Percentiles rank a stretch among this genome's conserved stretches.
Evolutionary conservation across 164 flowering plant species (phyloP).

Genomic region (Vitis rotundifolia): DNA sequence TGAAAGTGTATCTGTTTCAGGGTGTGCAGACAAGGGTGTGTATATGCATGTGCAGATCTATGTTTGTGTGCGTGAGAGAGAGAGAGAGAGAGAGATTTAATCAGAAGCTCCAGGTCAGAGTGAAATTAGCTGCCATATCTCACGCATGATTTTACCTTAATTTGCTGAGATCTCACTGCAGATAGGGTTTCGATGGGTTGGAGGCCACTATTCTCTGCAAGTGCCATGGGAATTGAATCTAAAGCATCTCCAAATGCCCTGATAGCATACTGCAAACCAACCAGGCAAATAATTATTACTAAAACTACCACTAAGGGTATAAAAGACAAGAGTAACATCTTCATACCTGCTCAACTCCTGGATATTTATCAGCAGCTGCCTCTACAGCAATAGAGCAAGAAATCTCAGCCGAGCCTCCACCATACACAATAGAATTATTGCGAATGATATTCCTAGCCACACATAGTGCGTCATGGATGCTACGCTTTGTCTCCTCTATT

Average conservation of each 20-base stretch:
- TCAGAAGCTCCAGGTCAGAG: neutral
- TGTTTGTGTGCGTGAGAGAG: neutral
- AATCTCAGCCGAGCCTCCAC: conserved; percentile 98
- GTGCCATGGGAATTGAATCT: conserved; percentile 91
- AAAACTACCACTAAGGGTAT: too few species aligned
- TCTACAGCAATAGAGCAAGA: conserved; percentile 96
- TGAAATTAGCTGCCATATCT: too few species aligned
- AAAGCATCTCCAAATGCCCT: conserved; percentile 97
- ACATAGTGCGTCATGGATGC: conserved; percentile 94
- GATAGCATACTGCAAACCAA: conserved; percentile 77
- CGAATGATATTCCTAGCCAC: conserved; percentile 93
- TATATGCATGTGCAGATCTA: too few species aligned
- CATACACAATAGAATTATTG: conserved; percentile 94
- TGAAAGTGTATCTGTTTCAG: neutral
- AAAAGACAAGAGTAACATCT: neutral
- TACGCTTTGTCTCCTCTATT: conserved; percentile 98
- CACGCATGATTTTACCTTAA: conserved; percentile 51
- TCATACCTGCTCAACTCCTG: conserved; percentile 97
- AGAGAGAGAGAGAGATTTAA: neutral
- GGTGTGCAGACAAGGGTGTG: too few species aligned
- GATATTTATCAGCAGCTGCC: conserved; percentile 89
- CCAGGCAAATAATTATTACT: too few species aligned
- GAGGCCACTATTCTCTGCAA: conserved; percentile 97
- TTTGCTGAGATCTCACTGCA: conserved; percentile 92
- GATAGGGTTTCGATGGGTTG: conserved; percentile 94